Evolutionary conservation across 2,329 filamentous ascomycete species (phyloP).

Genomic region (Hymenoscyphus fraxineus): DNA sequence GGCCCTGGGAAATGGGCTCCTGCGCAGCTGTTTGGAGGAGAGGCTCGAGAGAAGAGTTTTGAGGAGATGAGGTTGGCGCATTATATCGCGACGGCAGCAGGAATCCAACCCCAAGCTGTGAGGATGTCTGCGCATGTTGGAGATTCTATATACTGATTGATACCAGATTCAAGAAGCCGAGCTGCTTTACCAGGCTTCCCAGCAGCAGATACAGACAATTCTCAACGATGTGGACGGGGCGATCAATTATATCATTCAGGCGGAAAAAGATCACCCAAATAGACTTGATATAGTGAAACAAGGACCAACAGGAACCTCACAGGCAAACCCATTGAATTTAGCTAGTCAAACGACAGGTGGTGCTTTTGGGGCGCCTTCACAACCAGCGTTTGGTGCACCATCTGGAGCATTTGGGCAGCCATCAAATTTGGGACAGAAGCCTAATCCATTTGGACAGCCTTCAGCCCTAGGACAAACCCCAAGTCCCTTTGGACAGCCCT

Average conservation of each 20-base stretch:
- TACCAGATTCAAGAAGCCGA: conserved; percentile 57
- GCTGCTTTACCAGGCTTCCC: conserved; percentile 58
- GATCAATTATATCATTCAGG: conserved; percentile 62
- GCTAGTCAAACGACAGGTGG: conserved; percentile 36
- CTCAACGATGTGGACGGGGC: conserved; percentile 68
- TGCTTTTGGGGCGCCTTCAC: conserved; percentile 9
- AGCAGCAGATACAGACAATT: conserved; percentile 69
- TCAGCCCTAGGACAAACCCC: conserved; percentile 7
- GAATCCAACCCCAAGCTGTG: conserved; percentile 51
- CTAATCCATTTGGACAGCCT: conserved; percentile 23
- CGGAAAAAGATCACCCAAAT: conserved; percentile 70
- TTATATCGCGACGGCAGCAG: conserved; percentile 60
- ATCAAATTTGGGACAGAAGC: conserved; percentile 17
- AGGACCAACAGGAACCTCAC: conserved; percentile 40
- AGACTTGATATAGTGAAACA: conserved; percentile 57
- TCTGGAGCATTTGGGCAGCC: conserved; percentile 22
- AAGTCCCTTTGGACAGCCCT: conserved; percentile 38
- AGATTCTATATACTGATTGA: conserved; percentile 13
- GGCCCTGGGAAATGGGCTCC: conserved; percentile 74
- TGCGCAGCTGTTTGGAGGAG: conserved; percentile 78
- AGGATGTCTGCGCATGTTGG: conserved; percentile 10
- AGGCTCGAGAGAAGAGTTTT: conserved; percentile 75
- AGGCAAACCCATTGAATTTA: conserved; percentile 30
- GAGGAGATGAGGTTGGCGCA: conserved; percentile 84
- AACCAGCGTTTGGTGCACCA: conserved; percentile 14